A percentile compares a stretch with the other conserved stretches of the same genome.
Conservation (phyloP, 495 filamentous ascomycete species). For the Cairneyella variabilis region DNA sequence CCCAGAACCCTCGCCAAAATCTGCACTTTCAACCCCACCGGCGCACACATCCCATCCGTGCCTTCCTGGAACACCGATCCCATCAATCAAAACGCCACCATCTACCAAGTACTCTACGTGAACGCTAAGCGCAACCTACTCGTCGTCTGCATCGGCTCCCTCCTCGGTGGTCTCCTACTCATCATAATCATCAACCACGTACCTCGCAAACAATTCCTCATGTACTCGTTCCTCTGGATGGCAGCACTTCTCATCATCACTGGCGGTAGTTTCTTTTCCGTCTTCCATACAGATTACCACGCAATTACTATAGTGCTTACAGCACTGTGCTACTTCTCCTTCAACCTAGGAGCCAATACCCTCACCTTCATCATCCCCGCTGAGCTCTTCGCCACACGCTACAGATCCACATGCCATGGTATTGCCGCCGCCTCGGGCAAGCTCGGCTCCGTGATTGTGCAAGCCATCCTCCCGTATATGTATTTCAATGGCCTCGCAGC, state of each 20-base stretch:
- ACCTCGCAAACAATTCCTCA: conserved; percentile 32
- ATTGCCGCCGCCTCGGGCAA: conserved; percentile 4
- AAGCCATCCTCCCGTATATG: no score
- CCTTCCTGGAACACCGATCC: conserved; percentile 13
- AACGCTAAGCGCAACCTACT: conserved; percentile 31
- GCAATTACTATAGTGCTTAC: conserved; percentile 50
- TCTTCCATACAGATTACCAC: conserved; percentile 33
- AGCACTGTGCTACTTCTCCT: conserved; percentile 54
- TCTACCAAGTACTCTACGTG: conserved; percentile 29
- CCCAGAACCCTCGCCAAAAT: no score
- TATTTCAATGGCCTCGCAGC: no score
- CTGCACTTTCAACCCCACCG: no score
- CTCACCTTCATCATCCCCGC: conserved; percentile 22
- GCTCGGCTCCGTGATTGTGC: no score
- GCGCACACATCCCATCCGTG: no score
- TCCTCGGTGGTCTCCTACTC: conserved; percentile 33
- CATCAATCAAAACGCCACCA: conserved; percentile 23
- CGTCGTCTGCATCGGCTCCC: conserved; percentile 32
- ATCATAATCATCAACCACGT: conserved; percentile 34
- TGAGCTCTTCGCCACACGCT: conserved; percentile 19
- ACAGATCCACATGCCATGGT: conserved; percentile 4
- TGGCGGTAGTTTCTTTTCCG: conserved; percentile 32
- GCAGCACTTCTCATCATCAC: conserved; percentile 34
- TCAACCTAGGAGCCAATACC: conserved; percentile 55
- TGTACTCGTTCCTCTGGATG: conserved; percentile 34